These are phyloP conservation scores for Coprinellus micaceus DNA, from an alignment of 768 basidiomycete genomes.

Conservation along the genomic window DNA sequence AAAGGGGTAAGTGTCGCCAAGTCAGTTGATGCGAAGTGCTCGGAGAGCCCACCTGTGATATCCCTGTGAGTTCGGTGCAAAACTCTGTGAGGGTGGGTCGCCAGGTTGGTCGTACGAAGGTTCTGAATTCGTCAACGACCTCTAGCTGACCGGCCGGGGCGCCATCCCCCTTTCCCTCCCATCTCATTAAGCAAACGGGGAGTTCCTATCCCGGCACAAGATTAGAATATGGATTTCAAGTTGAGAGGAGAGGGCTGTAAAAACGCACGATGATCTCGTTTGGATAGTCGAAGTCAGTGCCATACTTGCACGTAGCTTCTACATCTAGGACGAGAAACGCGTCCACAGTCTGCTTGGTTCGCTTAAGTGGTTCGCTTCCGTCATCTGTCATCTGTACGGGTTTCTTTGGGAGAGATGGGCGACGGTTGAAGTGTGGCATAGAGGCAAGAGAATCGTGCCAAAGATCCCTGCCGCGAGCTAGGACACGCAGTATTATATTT, in stretches of 20 bases:
- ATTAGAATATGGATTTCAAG: constrained; percentile 5
- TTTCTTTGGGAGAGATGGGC: background rate
- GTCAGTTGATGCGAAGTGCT: background rate
- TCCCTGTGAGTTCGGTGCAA: constrained; percentile 85
- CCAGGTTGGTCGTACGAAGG: constrained; percentile 88
- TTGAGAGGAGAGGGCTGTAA: constrained; percentile 1
- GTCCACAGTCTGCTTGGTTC: constrained; percentile 53
- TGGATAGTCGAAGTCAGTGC: constrained; percentile 74
- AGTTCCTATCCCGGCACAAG: constrained; percentile 63
- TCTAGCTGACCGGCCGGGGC: constrained; percentile 56
- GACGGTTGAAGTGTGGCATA: constrained; percentile 11
- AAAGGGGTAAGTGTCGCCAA: background rate
- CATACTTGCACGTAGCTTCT: constrained; percentile 76
- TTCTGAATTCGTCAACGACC: constrained; percentile 78
- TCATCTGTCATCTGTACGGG: background rate
- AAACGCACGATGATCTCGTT: constrained; percentile 91
- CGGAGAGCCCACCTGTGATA: constrained; percentile 68
- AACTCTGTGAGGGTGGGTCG: constrained; percentile 75
- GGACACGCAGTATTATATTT: no score
- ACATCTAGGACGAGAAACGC: constrained; percentile 87
- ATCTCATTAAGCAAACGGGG: constrained; percentile 84
- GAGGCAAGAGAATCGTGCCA: no score
- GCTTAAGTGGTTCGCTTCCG: constrained; percentile 6
- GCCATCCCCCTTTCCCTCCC: constrained; percentile 60
- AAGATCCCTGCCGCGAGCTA: no score